phyloP scores from a whole-genome alignment of 192 early-diverging fungal species.

The Radiomyces spectabilis region DNA sequence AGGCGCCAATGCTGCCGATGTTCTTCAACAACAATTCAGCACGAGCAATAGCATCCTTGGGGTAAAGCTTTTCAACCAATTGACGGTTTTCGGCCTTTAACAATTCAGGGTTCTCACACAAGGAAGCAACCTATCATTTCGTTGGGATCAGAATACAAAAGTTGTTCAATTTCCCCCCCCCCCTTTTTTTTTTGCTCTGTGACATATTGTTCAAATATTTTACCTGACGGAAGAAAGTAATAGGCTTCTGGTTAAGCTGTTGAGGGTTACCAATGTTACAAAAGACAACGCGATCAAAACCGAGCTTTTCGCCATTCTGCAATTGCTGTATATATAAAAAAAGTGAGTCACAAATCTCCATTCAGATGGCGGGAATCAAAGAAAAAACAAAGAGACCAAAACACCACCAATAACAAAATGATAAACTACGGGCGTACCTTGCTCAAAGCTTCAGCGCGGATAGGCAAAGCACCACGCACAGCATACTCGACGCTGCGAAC shows the following conservation, averaged over 20 bases:
- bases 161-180: background rate
- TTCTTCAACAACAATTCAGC: conserved; percentile 69
- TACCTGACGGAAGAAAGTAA: conserved; percentile 96
- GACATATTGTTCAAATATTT: background rate
- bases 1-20: conserved; percentile 78
- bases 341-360: background rate
- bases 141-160: too few relatives aligned
- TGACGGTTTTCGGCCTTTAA: conserved; percentile 54
- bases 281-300: conserved; percentile 62
- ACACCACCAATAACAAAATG: background rate
- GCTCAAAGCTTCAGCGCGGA: conserved; percentile 80
- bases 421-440: conserved; percentile 28
- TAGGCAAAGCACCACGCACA: conserved; percentile 91
- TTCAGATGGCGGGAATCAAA: too few relatives aligned
- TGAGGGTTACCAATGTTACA: conserved; percentile 96
- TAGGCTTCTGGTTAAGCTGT: conserved; percentile 81
- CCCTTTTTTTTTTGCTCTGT: too few relatives aligned
- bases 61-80: conserved; percentile 53
- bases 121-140: conserved; percentile 72
- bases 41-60: conserved; percentile 78
- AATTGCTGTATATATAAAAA: conserved; percentile 25
- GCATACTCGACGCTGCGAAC: conserved; percentile 84
- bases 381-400: too few relatives aligned
- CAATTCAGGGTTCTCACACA: conserved; percentile 85
- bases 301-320: conserved; percentile 38